Evolutionary conservation across 2,329 filamentous ascomycete genomes (phyloP).

Genomic region (Beauveria sp.): DNA sequence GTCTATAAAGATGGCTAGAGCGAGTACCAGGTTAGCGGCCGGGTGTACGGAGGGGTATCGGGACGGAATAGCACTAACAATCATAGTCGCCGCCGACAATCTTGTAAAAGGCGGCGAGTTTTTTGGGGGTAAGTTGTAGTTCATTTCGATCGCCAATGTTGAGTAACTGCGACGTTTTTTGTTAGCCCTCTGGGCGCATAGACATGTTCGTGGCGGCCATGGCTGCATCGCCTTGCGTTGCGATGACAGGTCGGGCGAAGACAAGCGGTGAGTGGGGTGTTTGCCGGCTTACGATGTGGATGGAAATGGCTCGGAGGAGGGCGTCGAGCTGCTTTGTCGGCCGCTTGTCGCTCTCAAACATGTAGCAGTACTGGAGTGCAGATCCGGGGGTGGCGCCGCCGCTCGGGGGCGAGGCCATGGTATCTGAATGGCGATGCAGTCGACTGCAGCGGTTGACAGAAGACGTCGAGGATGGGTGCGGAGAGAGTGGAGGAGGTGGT

Average conservation of each 20-base stretch:
- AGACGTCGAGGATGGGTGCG: neutral
- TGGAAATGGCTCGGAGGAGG: constrained; percentile 59
- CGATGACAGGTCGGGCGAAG: neutral
- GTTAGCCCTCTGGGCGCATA: neutral
- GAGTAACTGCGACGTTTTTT: constrained; percentile 33
- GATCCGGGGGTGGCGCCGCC: constrained; percentile 9
- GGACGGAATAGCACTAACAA: constrained; percentile 30
- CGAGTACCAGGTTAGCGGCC: constrained; percentile 5
- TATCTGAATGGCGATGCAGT: constrained; percentile 7
- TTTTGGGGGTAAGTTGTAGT: constrained; percentile 52
- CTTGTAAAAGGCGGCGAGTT: constrained; percentile 71
- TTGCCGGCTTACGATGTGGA: constrained; percentile 56
- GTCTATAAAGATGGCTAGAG: constrained; percentile 63
- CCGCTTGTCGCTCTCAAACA: constrained; percentile 61
- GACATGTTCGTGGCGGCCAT: neutral
- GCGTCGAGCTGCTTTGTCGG: constrained; percentile 60
- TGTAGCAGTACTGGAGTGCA: constrained; percentile 49
- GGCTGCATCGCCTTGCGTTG: neutral
- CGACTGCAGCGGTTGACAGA: neutral
- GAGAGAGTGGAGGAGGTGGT: constrained; percentile 7
- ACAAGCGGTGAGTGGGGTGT: constrained; percentile 9
- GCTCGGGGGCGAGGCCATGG: constrained; percentile 21
- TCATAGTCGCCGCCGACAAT: constrained; percentile 70
- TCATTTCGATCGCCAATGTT: constrained; percentile 51
- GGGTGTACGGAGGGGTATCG: neutral